Evolutionary conservation across 208 protist genomes (phyloP).

Genomic region (Borovskyia barvae): DNA sequence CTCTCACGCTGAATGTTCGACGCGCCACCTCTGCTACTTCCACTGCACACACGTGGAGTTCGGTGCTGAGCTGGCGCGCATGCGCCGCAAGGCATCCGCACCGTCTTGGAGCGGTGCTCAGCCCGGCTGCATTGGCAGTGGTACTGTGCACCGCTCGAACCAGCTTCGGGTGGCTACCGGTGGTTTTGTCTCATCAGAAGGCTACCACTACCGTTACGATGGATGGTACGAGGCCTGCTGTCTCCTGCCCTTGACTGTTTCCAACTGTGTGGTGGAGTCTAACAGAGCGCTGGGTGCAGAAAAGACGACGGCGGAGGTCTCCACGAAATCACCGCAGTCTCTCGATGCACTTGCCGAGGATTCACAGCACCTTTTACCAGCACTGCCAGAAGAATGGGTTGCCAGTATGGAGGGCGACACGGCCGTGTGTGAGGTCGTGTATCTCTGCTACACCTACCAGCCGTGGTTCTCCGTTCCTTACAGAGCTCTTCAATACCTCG

Average conservation of each 20-base stretch:
- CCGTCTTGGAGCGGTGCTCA: conserved; percentile 19
- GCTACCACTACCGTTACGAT: conserved; percentile 66
- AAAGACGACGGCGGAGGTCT: not conserved
- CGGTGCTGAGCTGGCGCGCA: conserved; percentile 8
- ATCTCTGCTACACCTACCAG: conserved; percentile 58
- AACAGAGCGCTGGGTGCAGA: not conserved
- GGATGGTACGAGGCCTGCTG: conserved; percentile 61
- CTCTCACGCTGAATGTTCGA: conserved; percentile 43
- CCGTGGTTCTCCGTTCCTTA: conserved; percentile 68
- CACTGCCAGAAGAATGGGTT: conserved; percentile 44
- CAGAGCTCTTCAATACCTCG: conserved; percentile 45
- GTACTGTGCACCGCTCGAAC: conserved; percentile 26
- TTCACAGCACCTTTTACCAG: no score
- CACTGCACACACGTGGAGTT: conserved; percentile 41
- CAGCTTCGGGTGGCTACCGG: conserved; percentile 23
- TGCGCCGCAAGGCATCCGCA: conserved; percentile 13
- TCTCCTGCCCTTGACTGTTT: not conserved
- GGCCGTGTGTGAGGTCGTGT: conserved; percentile 58
- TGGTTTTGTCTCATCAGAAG: conserved; percentile 37
- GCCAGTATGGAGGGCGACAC: conserved; percentile 53
- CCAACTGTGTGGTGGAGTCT: not conserved
- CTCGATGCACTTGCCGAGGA: not conserved
- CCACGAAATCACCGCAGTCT: not conserved
- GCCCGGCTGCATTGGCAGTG: conserved; percentile 6
- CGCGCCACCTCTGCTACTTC: conserved; percentile 53